Evolutionary conservation across 2,329 filamentous ascomycete species (phyloP).

Genomic region (Raffaelea arxii): DNA sequence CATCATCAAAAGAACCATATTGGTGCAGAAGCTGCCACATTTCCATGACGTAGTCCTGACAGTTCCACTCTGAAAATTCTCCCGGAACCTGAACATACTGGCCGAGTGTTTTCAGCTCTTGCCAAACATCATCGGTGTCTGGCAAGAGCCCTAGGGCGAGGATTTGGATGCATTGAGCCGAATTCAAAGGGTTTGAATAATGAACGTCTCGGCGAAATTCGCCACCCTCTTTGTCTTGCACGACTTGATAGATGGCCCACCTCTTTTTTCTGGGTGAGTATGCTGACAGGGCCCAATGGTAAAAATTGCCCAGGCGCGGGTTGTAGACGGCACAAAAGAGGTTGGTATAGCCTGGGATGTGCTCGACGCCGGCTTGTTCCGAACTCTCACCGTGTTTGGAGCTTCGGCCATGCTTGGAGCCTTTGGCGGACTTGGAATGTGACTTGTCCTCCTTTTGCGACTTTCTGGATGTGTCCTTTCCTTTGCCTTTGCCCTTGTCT

Average conservation of each 20-base stretch:
- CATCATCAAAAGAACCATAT: neutral
- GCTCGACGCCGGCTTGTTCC: neutral
- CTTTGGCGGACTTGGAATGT: neutral
- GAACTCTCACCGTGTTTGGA: neutral
- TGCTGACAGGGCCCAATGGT: neutral
- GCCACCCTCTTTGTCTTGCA: neutral
- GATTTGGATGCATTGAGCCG: neutral
- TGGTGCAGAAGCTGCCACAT: neutral
- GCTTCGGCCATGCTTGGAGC: neutral
- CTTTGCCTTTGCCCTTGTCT: neutral
- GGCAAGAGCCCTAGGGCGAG: neutral
- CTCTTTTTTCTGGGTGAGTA: neutral
- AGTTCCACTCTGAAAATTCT: conserved; percentile 1
- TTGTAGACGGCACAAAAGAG: neutral
- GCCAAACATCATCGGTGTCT: neutral
- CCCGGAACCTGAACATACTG: neutral
- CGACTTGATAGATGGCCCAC: conserved; percentile 1
- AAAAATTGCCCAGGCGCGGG: neutral
- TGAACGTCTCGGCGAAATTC: neutral
- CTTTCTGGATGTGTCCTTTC: neutral
- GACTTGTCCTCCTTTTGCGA: neutral
- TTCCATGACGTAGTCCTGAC: conserved; percentile 1
- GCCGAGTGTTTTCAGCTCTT: neutral
- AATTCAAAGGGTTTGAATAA: neutral
- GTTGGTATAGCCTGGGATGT: neutral